A percentile compares a stretch with the other conserved stretches of the same genome.
Conservation (phyloP, 1,284 basidiomycete species). For the Ustilago curta region DNA sequence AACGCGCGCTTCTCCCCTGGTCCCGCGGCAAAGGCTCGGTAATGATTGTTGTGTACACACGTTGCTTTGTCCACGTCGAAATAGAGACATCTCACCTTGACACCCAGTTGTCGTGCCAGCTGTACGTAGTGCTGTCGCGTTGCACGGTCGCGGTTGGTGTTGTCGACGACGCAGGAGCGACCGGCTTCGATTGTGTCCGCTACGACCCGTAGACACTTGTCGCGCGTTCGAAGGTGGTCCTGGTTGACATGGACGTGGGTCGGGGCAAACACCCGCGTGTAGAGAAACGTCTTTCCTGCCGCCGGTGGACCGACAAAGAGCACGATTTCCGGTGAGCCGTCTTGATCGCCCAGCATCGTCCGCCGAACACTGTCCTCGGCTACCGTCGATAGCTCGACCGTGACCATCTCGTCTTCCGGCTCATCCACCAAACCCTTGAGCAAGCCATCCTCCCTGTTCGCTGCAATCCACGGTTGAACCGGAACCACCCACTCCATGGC, state of each 20-base stretch:
- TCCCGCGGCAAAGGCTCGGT: conserved; percentile 32
- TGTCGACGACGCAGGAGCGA: conserved; percentile 57
- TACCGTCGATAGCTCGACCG: conserved; percentile 14
- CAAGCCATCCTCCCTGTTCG: not conserved
- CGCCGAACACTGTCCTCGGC: not conserved
- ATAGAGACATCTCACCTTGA: conserved; percentile 36
- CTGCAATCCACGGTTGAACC: conserved; percentile 25
- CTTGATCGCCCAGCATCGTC: conserved; percentile 10
- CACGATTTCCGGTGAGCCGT: conserved; percentile 74
- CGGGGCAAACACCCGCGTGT: conserved; percentile 76
- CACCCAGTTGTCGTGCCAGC: conserved; percentile 21
- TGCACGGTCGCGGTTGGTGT: conserved; percentile 54
- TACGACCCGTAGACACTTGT: conserved; percentile 80
- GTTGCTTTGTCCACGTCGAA: conserved; percentile 38
- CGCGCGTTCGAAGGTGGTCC: conserved; percentile 76
- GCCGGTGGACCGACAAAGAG: conserved; percentile 89
- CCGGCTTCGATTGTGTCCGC: conserved; percentile 74
- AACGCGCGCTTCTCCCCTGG: conserved; percentile 11
- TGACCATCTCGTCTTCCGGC: conserved; percentile 26
- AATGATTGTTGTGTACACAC: conserved; percentile 52
- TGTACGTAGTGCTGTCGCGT: conserved; percentile 53
- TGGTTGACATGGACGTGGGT: conserved; percentile 74
- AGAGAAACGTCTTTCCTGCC: conserved; percentile 88
- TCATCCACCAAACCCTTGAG: conserved; percentile 21
- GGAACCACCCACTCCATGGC: conserved; percentile 33